Evolutionary conservation across 1,284 basidiomycete genomes (phyloP), one percentile per base, ranked within the genome.

Genomic region (Fomitopsis pinicola): DNA sequence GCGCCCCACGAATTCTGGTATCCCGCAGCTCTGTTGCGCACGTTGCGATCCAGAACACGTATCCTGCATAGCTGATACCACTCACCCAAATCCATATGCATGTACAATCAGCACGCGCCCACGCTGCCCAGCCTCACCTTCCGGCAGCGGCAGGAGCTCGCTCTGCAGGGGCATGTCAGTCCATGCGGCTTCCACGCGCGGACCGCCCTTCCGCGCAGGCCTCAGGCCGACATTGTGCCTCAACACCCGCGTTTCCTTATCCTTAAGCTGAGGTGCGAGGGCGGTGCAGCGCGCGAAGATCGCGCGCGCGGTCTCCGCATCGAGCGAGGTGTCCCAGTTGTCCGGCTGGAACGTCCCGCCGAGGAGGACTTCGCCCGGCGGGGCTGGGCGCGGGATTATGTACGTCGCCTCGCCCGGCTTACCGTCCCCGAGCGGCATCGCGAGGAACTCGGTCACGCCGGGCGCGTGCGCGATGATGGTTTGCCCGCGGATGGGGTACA

Each of bases 401-500:
- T 87, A 87, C 17, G 75, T 78, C 12, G 66, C 65, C 42, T 76
- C 69, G 17, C 66, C 73, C 5, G 17, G 17, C n/a, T 1, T 54
- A 17, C 52, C 52, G 19, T 42, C 19, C 15, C 72, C 68, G 19
- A 59, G 57, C 35, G 60, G 62, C 63, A 57, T 64, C 53, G 57
- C 68, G 42, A 80, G 55, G 62, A 73, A 78, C 59, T 82, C 77
- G 40, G 76, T 75, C 60, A 82, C 68, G 33, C 73, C 84, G 1
- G 94, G 93, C 0, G 92, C 90, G 58, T 83, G 76, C 14, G 94
- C 78, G 30, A 94, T 75, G 9, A 95, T 85, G 0, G 92, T 95
- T 75, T 97, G 95, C 0, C 95, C 95, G 46, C 93, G 82, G 58
- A 95, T 84, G 0, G 95, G 94, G 70, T 86, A 86, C 26, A 95